Evolutionary conservation across 1,284 basidiomycete genomes (phyloP).

Genomic region (Somion occarium): DNA sequence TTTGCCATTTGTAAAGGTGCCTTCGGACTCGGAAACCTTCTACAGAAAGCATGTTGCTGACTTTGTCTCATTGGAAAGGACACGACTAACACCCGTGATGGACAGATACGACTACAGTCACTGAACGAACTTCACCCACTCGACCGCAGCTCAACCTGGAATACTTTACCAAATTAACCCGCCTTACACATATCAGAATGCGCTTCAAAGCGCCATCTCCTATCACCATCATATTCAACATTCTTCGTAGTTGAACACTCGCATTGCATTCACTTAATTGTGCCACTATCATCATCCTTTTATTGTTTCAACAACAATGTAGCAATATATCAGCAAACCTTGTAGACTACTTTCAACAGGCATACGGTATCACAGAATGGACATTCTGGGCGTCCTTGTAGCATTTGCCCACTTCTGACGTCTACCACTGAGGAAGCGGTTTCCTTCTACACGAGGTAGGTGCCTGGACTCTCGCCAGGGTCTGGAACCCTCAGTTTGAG

Average conservation of each 20-base stretch:
- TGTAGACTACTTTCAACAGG: too few relatives aligned
- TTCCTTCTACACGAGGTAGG: too few relatives aligned
- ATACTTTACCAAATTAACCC: not conserved
- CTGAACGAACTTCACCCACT: conserved; percentile 19
- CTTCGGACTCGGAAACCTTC: conserved; percentile 82
- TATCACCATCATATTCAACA: conserved; percentile 2
- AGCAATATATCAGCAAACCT: conserved; percentile 1
- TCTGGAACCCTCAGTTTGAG: too few relatives aligned
- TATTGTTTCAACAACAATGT: conserved; percentile 13
- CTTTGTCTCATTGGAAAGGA: conserved; percentile 2
- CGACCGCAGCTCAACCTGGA: conserved; percentile 2
- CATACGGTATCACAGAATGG: too few relatives aligned
- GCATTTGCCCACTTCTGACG: too few relatives aligned
- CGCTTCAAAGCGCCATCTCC: not conserved
- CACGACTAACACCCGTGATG: conserved; percentile 1
- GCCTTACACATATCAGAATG: not conserved
- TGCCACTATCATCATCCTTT: not conserved
- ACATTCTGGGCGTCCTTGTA: too few relatives aligned
- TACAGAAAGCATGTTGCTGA: conserved; percentile 70
- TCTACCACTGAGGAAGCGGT: too few relatives aligned
- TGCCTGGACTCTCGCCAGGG: too few relatives aligned
- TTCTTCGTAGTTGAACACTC: not conserved
- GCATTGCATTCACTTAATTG: conserved; percentile 1
- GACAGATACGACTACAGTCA: conserved; percentile 69
- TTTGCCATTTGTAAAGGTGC: conserved; percentile 33